Conservation (phyloP, 306 rosid species). For the Sophora flavescens region DNA sequence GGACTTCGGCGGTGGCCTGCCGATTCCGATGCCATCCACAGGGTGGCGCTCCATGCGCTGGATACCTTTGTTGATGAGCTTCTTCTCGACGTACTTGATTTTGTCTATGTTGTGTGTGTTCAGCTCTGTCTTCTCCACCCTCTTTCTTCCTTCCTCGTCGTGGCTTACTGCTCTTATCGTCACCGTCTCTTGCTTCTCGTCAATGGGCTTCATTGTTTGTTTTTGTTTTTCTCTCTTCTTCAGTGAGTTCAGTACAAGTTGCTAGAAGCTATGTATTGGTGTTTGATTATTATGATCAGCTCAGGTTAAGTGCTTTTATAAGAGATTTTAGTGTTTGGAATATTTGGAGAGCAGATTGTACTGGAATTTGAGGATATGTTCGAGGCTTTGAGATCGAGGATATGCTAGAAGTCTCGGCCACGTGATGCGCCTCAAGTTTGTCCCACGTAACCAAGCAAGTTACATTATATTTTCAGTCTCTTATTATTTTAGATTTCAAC, state of each 20-base stretch:
- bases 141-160: slow-evolving; percentile 74
- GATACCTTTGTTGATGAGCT: slow-evolving; percentile 70
- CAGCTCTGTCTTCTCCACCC: slow-evolving; percentile 63
- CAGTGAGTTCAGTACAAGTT: no score
- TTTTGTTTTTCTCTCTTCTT: background rate
- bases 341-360: slow-evolving; percentile 30
- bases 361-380: slow-evolving; percentile 40
- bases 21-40: slow-evolving; percentile 54
- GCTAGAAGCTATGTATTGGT: background rate
- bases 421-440: background rate
- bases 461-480: no score
- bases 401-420: slow-evolving; percentile 44
- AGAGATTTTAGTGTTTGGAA: background rate
- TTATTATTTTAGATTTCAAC: no score
- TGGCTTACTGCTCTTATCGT: slow-evolving; percentile 65
- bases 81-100: slow-evolving; percentile 69
- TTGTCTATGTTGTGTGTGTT: slow-evolving; percentile 69
- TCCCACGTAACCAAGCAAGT: no score
- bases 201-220: slow-evolving; percentile 61
- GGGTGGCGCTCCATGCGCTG: slow-evolving; percentile 84
- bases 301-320: background rate
- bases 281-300: accelerated
- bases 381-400: background rate
- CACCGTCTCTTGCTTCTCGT: slow-evolving; percentile 61
- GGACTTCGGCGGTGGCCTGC: slow-evolving; percentile 63